Base-by-base conservation (phyloP, 2,329 filamentous ascomycete species). In the Graphilbum fragrans region DNA sequence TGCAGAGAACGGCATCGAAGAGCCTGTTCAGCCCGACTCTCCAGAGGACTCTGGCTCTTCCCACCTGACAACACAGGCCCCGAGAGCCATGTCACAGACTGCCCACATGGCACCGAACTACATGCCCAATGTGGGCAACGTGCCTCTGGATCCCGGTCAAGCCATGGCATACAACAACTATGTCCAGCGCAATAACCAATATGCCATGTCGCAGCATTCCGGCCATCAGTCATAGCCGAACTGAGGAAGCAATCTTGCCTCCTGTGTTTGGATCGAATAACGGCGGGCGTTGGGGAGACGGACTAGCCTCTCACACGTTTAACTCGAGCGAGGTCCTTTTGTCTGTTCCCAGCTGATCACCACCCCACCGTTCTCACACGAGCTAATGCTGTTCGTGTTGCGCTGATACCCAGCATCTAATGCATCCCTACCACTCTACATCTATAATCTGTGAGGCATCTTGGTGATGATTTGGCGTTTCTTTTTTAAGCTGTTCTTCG, bases 151-250 rank as follows among this genome's bases (percentile, higher is more conserved):
- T 53, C 77, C 82, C 52, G 80, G 86, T 55, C 80, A 87, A 61
- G 83, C 86, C 47, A 70, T 86, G 55, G 81, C 82, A 27, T 94
- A 94, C 59, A 82, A 86, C 58, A 84, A 78, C 60, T 92, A 92
- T 57, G 78, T 93, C 53, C 80, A 79, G 62, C 75, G 75, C 56
- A 72, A 74, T 50, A 78, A 77, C 55, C 82, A 81, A 55, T 88
- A 87, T 54, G 78, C 76, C 39, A 86, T 93, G 78, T 82, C 83
- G 44, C 82, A 86, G 55, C 85, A 86, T 64, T 80, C 84, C 54
- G 82, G 84, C 50, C 84, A 88, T 61, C 82, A 85, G 64, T 80
- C 82, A 63, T 86, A 68, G 67, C 32, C 18, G 54, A 44, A 50
- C 25, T 22, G 18, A 14, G n/a, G 6, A 31, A 10, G 29, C 29